Percentiles rank a stretch among this genome's conserved stretches.
These are phyloP conservation scores for Penicillium palitans DNA, from an alignment of 2,329 filamentous ascomycete genomes.

Conservation along the genomic window DNA sequence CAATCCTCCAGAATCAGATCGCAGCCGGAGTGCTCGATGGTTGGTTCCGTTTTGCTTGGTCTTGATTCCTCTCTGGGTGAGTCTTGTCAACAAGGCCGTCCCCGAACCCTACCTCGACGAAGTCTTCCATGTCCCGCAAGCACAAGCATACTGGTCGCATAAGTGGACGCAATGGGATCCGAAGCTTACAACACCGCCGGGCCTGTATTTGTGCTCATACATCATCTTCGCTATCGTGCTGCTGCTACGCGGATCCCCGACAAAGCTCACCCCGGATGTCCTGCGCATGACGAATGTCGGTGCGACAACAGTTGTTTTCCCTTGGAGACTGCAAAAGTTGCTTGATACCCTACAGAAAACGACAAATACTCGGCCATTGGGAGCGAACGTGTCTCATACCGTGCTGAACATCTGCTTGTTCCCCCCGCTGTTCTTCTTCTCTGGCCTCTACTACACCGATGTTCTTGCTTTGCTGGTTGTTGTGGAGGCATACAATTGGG, in stretches of 20 bases:
- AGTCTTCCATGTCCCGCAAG: constrained; percentile 75
- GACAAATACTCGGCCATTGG: constrained; percentile 31
- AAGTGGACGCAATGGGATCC: constrained; percentile 82
- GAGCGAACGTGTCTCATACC: constrained; percentile 40
- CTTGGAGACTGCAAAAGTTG: constrained; percentile 55
- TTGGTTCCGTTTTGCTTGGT: constrained; percentile 37
- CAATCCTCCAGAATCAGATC: constrained; percentile 31
- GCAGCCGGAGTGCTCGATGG: constrained; percentile 40
- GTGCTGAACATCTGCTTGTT: constrained; percentile 82
- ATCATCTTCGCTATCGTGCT: constrained; percentile 33
- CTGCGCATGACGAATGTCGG: constrained; percentile 43
- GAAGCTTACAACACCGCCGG: constrained; percentile 95
- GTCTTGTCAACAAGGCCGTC: constrained; percentile 50
- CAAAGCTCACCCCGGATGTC: constrained; percentile 34
- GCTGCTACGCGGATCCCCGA: constrained; percentile 31
- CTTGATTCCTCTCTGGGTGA: constrained; percentile 43
- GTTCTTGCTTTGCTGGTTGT: constrained; percentile 77
- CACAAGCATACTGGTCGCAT: constrained; percentile 78
- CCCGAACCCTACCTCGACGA: constrained; percentile 61
- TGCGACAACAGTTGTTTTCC: constrained; percentile 38
- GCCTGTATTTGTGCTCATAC: constrained; percentile 65
- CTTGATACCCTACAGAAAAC: constrained; percentile 50
- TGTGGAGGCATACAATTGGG: constrained; percentile 63
- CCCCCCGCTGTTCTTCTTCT: constrained; percentile 93
- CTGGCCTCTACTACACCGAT: constrained; percentile 92